Evolutionary conservation across 257 asterid genomes (phyloP), one percentile per base, ranked within the genome.

Genomic region (Coffea eugenioides): DNA sequence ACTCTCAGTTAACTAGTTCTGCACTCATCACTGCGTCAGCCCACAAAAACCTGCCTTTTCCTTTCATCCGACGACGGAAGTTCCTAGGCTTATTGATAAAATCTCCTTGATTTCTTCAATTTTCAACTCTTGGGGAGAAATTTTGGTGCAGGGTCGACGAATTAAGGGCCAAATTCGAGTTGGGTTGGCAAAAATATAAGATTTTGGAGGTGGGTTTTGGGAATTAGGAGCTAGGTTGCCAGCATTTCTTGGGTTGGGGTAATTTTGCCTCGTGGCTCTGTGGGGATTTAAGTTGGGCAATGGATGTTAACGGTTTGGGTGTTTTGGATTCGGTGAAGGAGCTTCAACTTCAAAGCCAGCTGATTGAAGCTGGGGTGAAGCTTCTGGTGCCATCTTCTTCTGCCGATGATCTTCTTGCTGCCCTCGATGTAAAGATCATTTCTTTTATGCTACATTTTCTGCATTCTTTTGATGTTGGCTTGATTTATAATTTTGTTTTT

Each of bases 331-430:
- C 84, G 15, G 54, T 54, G 73, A 64, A 81, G 69, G 77, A 79
- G 67, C 76, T 84, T 59, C 72, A 76, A 65, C 69, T 76, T 10
- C 78, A 39, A 39, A 3, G 43, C 43, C 43, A 80, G 73, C 77
- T 88, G 16, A 48, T 41, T 66, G 73, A 80, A 65, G 71, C 69
- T 18, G 90, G 87, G 59, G 54, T 75, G 21, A 56, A 74, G 62
- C 86, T 88, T 41, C 75, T 80, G 41, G 71, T 14, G n/a, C 83
- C 77, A 21, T 82, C 88, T 21, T 75, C 81, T 79, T 27, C 83
- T 27, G 31, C 9, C 36, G 84, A 83, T 71, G 86, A 84, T n/a
- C 83, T 84, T 25, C 86, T 83, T 51, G 48, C 15, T 34, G 69
- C 84, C 70, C 83, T 88, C 62, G 79, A 79, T 34, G 85, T 77